Evolutionary conservation across 495 filamentous ascomycete species (phyloP).

Genomic region (Xylaria castorea): DNA sequence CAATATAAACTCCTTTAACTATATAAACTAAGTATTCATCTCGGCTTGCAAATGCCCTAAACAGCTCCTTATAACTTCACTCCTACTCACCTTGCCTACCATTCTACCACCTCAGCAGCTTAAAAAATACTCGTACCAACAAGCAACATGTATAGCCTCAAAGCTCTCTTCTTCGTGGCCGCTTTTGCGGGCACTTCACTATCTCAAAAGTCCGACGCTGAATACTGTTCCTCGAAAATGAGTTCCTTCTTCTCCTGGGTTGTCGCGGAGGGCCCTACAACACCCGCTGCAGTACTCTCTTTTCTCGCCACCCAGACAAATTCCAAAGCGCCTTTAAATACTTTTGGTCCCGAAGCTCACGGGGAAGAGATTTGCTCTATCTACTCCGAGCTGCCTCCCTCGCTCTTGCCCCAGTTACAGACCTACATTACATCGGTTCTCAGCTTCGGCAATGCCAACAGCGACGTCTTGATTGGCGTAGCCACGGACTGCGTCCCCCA

Average conservation of each 20-base stretch:
- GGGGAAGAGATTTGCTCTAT: conserved; percentile 15
- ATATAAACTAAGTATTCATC: conserved; percentile 10
- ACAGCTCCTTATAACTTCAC: not conserved
- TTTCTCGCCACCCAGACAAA: not conserved
- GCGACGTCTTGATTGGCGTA: conserved; percentile 8
- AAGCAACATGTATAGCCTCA: conserved; percentile 6
- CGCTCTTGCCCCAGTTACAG: conserved; percentile 6
- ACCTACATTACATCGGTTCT: conserved; percentile 18
- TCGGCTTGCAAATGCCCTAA: not conserved
- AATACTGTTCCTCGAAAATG: conserved; percentile 14
- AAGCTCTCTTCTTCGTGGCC: not conserved
- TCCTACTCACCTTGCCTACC: not conserved
- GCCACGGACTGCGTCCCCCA: conserved; percentile 20
- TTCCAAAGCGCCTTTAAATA: not conserved
- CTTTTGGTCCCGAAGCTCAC: conserved; percentile 8
- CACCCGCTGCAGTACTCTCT: conserved; percentile 11
- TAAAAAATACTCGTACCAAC: not conserved
- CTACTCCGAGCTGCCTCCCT: conserved; percentile 8
- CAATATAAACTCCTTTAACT: not conserved
- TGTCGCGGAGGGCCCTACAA: conserved; percentile 3
- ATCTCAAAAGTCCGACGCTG: conserved; percentile 13
- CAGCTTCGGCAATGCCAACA: conserved; percentile 15
- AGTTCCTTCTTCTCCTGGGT: conserved; percentile 13
- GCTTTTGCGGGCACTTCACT: conserved; percentile 14
- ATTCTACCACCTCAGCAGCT: not conserved